These are phyloP conservation scores for Xylaria palmicola DNA, from an alignment of 495 filamentous ascomycete species.

Conservation along the genomic window DNA sequence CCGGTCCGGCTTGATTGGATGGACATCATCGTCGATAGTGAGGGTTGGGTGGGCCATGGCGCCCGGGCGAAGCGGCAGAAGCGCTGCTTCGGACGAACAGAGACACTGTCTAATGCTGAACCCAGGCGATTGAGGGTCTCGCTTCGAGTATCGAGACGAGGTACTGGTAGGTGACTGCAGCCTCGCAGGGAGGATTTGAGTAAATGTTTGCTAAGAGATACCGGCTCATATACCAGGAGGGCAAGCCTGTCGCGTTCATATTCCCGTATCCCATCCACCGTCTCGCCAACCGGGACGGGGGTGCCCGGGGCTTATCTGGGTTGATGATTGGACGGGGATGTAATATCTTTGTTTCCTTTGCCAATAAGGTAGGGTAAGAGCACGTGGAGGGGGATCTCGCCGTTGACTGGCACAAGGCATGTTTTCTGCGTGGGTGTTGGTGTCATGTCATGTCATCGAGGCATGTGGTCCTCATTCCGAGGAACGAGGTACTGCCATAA, in stretches of 20 bases:
- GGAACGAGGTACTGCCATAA: conserved; percentile 12
- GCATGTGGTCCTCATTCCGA: not conserved
- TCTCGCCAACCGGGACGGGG: not conserved
- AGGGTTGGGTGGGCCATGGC: conserved; percentile 15
- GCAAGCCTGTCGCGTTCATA: not conserved
- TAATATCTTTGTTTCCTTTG: not conserved
- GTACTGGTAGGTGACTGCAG: not conserved
- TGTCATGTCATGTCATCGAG: conserved; percentile 1
- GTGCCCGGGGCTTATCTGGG: no score
- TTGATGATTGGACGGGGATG: not conserved
- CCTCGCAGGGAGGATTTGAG: not conserved
- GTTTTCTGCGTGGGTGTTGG: not conserved
- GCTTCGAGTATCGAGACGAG: not conserved
- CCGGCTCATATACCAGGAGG: not conserved
- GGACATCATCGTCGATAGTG: conserved; percentile 26
- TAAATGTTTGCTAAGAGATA: conserved; percentile 13
- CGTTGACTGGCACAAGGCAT: conserved; percentile 1
- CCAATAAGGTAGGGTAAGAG: not conserved
- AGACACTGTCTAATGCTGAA: not conserved
- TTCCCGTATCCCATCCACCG: not conserved
- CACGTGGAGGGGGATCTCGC: not conserved
- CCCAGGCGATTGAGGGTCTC: not conserved
- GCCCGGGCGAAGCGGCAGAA: not conserved
- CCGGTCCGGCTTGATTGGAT: conserved; percentile 12
- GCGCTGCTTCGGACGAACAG: not conserved